Evolutionary conservation across 176 grass and related monocot species (phyloP).

Genomic region (Raddia distichophylla): DNA sequence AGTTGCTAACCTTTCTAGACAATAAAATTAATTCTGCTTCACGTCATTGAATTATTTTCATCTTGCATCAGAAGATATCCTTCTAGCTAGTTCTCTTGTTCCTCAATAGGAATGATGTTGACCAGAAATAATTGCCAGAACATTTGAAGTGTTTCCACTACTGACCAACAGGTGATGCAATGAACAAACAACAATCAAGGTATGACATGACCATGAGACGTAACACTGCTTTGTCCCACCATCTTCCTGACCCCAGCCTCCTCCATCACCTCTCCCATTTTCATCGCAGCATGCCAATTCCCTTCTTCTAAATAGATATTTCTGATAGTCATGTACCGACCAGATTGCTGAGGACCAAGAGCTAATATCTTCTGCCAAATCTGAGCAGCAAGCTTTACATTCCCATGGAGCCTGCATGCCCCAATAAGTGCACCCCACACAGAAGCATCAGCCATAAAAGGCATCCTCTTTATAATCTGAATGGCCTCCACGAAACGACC

Average conservation of each 20-base stretch:
- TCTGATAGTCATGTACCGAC: slow-evolving; percentile 56
- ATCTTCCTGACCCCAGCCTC: slow-evolving; percentile 63
- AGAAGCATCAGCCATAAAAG: slow-evolving; percentile 59
- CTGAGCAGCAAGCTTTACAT: slow-evolving; percentile 48
- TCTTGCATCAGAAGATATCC: background rate
- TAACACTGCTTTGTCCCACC: slow-evolving; percentile 50
- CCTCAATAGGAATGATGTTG: background rate
- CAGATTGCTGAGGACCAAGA: slow-evolving; percentile 51
- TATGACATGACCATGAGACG: slow-evolving; percentile 14
- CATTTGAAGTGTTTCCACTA: background rate
- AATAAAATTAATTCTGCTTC: background rate
- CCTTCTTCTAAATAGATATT: slow-evolving; percentile 62
- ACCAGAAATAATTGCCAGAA: background rate
- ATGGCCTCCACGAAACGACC: slow-evolving; percentile 56
- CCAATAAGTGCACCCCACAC: slow-evolving; percentile 82
- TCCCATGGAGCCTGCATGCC: slow-evolving; percentile 63
- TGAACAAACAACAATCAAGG: slow-evolving; percentile 23
- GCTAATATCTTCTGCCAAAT: slow-evolving; percentile 52
- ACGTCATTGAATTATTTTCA: background rate
- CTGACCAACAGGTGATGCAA: background rate
- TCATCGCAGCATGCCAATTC: slow-evolving; percentile 58
- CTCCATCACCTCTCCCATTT: slow-evolving; percentile 60
- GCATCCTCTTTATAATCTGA: slow-evolving; percentile 60
- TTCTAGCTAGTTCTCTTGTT: background rate
- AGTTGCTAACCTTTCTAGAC: background rate